These are phyloP conservation scores for Ogataea henricii DNA, from an alignment of 805 yeast species.

Conservation along the genomic window DNA sequence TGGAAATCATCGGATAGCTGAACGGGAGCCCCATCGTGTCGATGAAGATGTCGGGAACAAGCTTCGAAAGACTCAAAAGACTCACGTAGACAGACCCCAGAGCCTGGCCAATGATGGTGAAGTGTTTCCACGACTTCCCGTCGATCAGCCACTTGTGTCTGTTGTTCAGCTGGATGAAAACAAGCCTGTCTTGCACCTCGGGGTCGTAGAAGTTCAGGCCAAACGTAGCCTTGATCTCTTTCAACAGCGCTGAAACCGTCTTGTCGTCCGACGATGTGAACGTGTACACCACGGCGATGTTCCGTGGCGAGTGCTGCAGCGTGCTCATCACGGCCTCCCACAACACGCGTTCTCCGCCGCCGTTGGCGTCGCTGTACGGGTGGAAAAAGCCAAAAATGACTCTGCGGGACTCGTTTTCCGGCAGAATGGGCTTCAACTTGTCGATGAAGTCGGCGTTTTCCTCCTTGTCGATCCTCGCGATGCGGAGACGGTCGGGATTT, in stretches of 20 bases:
- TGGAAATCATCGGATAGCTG: constrained; percentile 64
- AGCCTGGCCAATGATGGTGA: constrained; percentile 87
- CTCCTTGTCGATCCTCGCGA: constrained; percentile 31
- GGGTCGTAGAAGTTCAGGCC: constrained; percentile 30
- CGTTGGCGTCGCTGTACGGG: constrained; percentile 94
- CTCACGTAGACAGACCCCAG: constrained; percentile 72
- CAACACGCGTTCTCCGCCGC: constrained; percentile 96
- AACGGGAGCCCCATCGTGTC: constrained; percentile 97
- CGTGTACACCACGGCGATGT: constrained; percentile 66
- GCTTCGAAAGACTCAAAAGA: constrained; percentile 64
- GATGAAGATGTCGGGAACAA: constrained; percentile 86
- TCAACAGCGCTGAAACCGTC: constrained; percentile 29
- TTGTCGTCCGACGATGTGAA: constrained; percentile 29
- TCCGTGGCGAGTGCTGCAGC: constrained; percentile 46
- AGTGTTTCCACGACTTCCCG: constrained; percentile 69
- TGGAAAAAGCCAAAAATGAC: constrained; percentile 84
- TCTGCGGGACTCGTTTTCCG: constrained; percentile 40
- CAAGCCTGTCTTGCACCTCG: constrained; percentile 30
- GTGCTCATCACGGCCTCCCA: constrained; percentile 91
- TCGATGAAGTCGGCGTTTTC: constrained; percentile 22
- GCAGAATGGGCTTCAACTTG: constrained; percentile 28
- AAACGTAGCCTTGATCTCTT: constrained; percentile 28
- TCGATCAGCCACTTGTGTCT: constrained; percentile 58
- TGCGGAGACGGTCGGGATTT: constrained; percentile 19
- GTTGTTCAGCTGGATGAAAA: constrained; percentile 35